phyloP scores from a whole-genome alignment of 495 filamentous ascomycete genomes.

The Bombardia bombarda region DNA sequence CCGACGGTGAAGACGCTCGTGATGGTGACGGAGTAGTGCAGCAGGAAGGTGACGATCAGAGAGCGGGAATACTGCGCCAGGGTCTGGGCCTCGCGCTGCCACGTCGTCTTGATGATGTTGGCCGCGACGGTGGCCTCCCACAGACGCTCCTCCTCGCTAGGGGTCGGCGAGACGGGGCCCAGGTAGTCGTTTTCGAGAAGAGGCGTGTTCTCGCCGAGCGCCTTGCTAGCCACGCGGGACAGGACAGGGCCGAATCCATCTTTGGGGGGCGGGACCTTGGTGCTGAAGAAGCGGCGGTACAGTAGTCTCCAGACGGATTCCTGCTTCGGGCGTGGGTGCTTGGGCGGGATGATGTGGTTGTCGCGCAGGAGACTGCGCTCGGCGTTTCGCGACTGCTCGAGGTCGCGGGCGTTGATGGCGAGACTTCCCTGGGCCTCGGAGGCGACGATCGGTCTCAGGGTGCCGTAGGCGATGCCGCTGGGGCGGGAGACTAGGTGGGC shows the following conservation, averaged over 20 bases:
- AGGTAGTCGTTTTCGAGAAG: constrained; percentile 15
- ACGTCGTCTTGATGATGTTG: constrained; percentile 72
- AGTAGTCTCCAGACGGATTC: constrained; percentile 15
- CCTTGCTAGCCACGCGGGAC: constrained; percentile 9
- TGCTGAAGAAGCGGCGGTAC: constrained; percentile 37
- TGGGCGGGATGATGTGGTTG: constrained; percentile 64
- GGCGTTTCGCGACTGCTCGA: constrained; percentile 54
- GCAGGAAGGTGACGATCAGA: constrained; percentile 59
- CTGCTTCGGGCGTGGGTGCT: constrained; percentile 34
- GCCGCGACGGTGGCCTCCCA: constrained; percentile 74
- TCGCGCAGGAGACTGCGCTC: constrained; percentile 71
- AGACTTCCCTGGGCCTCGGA: constrained; percentile 45
- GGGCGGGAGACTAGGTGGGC: constrained; percentile 59
- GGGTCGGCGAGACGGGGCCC: constrained; percentile 9
- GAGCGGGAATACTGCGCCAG: constrained; percentile 47
- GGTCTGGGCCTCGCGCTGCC: constrained; percentile 71
- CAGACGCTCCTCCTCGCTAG: constrained; percentile 25
- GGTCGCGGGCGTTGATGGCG: constrained; percentile 40
- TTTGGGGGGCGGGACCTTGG: constrained; percentile 48
- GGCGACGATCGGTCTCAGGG: constrained; percentile 34
- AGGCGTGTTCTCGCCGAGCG: constrained; percentile 33
- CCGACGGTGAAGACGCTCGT: constrained; percentile 62
- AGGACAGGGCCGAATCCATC: constrained; percentile 43
- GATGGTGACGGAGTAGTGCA: constrained; percentile 66
- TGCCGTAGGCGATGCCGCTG: constrained; percentile 55